Evolutionary conservation across 2,329 filamentous ascomycete genomes (phyloP).

Genomic region (Rosellinia necatrix): DNA sequence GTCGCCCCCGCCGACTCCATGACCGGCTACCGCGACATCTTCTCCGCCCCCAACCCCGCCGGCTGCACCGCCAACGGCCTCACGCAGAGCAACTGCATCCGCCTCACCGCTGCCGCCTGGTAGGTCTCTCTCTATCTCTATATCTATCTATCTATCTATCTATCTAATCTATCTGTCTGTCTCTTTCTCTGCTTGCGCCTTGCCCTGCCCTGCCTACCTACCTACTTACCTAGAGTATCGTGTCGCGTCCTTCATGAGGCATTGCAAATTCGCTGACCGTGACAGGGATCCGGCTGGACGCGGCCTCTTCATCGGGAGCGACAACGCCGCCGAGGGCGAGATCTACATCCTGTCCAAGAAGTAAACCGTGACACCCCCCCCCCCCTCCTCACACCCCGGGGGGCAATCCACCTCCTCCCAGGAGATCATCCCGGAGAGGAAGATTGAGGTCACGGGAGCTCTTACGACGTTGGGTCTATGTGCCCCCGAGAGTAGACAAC

Average conservation of each 20-base stretch:
- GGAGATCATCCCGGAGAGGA: not conserved
- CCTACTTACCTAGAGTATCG: no score
- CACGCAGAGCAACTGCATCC: constrained; percentile 44
- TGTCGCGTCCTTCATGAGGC: no score
- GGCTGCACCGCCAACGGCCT: constrained; percentile 42
- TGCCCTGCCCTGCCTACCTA: no score
- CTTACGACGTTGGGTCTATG: no score
- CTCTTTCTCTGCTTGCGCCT: no score
- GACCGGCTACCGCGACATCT: constrained; percentile 40
- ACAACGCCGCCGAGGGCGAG: constrained; percentile 45
- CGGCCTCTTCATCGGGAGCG: constrained; percentile 44
- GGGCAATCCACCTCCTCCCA: no score
- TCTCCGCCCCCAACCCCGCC: constrained; percentile 41
- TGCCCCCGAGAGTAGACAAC: no score
- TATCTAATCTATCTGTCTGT: no score
- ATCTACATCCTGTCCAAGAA: constrained; percentile 38
- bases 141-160: not conserved
- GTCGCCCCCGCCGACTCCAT: constrained; percentile 38
- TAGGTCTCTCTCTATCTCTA: constrained; percentile 10
- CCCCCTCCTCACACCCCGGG: not conserved
- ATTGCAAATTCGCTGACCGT: no score
- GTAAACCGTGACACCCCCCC: not conserved
- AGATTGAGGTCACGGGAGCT: no score
- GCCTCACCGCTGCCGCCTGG: constrained; percentile 42
- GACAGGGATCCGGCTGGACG: constrained; percentile 41